Evolutionary conservation across 257 asterid genomes (phyloP).

Genomic region (Scutellaria baicalensis): DNA sequence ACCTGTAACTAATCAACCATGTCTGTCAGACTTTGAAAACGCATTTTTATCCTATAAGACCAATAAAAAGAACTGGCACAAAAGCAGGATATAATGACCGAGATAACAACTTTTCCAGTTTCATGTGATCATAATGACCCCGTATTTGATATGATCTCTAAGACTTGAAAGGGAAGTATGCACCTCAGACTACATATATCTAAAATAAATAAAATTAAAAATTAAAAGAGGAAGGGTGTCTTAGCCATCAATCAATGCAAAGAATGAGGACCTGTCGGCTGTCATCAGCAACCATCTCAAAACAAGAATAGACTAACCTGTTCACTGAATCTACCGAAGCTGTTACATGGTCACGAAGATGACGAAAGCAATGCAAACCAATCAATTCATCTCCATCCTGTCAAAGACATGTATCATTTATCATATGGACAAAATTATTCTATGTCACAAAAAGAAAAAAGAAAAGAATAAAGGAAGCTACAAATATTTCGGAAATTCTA

Average conservation of each 20-base stretch:
- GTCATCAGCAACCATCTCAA: slow-evolving; percentile 11
- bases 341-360: slow-evolving; percentile 79
- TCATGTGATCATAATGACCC: not conserved
- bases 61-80: not conserved
- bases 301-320: slow-evolving; percentile 55
- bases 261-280: slow-evolving; percentile 9
- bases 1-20: not conserved
- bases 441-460: too few relatives aligned
- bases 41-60: not conserved
- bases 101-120: not conserved
- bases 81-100: not conserved
- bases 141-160: slow-evolving; percentile 6
- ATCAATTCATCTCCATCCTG: slow-evolving; percentile 92
- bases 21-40: not conserved
- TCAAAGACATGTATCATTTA: slow-evolving; percentile 7
- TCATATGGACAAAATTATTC: not conserved
- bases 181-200: not conserved
- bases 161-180: not conserved
- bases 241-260: slow-evolving; percentile 7
- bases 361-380: slow-evolving; percentile 96
- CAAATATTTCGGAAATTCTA: not conserved
- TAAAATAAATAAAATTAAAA: too few relatives aligned
- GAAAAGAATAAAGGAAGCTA: not conserved
- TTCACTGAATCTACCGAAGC: slow-evolving; percentile 82
- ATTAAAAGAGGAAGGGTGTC: too few relatives aligned